phyloP scores from a whole-genome alignment of 352 stramenopile genomes.

The Globisporangium parvum region DNA sequence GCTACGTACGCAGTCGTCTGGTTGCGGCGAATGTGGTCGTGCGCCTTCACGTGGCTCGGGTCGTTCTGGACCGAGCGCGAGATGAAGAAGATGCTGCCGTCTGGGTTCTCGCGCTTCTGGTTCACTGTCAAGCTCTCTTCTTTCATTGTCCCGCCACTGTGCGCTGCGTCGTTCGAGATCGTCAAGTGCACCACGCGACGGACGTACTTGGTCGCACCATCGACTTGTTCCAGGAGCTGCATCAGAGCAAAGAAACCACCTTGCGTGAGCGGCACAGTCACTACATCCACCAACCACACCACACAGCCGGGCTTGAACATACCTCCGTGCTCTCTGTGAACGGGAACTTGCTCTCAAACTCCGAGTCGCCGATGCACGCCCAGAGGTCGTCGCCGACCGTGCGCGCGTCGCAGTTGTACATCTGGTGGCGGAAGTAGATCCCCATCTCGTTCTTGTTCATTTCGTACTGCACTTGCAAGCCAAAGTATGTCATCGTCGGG shows the following conservation, averaged over 20 bases:
- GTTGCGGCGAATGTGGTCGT: constrained; percentile 70
- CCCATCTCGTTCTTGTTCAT: constrained; percentile 84
- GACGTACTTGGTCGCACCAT: constrained; percentile 78
- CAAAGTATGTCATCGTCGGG: constrained; percentile 87
- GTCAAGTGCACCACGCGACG: constrained; percentile 76
- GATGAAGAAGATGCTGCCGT: constrained; percentile 67
- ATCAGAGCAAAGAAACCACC: neutral
- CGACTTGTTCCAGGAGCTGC: constrained; percentile 59
- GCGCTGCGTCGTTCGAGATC: constrained; percentile 60
- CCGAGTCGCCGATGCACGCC: constrained; percentile 55
- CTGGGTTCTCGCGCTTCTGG: constrained; percentile 74
- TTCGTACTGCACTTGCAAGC: constrained; percentile 84
- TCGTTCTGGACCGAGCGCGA: constrained; percentile 61
- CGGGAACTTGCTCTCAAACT: constrained; percentile 80
- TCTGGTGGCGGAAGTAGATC: constrained; percentile 82
- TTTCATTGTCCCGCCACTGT: constrained; percentile 76
- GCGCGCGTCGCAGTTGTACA: constrained; percentile 74
- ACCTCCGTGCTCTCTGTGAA: constrained; percentile 72
- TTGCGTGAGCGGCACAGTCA: neutral
- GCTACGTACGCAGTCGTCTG: constrained; percentile 65
- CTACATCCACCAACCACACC: neutral
- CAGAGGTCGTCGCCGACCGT: constrained; percentile 74
- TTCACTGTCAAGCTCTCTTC: constrained; percentile 71
- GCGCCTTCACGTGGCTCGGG: constrained; percentile 55
- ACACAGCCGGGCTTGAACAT: neutral